These are phyloP conservation scores for Clitopilus passeckerianus DNA, from an alignment of 768 basidiomycete genomes.

Conservation along the genomic window DNA sequence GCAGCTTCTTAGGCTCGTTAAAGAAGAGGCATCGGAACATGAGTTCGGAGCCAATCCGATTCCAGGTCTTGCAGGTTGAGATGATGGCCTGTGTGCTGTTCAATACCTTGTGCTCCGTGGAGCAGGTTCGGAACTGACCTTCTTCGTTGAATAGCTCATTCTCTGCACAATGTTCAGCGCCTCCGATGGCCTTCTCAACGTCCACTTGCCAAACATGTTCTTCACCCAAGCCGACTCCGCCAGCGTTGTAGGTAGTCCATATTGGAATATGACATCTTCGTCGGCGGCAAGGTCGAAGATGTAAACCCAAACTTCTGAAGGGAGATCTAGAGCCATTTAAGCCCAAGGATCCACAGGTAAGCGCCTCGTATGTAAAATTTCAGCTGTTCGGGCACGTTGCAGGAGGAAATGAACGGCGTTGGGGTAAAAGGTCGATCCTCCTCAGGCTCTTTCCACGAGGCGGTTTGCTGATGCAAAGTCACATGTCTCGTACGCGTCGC, in stretches of 20 bases:
- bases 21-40: conserved; percentile 70
- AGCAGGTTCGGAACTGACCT: conserved; percentile 34
- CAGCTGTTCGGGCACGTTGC: neutral
- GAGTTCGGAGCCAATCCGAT: conserved; percentile 55
- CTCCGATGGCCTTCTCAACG: conserved; percentile 55
- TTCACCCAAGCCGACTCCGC: conserved; percentile 65
- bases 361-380: neutral
- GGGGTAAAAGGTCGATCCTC: neutral
- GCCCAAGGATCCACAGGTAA: neutral
- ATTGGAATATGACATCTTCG: conserved; percentile 63
- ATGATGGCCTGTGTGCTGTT: conserved; percentile 54
- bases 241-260: conserved; percentile 56
- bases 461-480: neutral
- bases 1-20: conserved; percentile 50
- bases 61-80: conserved; percentile 62
- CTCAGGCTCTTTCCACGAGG: neutral
- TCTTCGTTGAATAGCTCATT: conserved; percentile 61
- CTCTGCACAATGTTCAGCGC: conserved; percentile 53
- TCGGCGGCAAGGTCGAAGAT: conserved; percentile 71
- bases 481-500: neutral
- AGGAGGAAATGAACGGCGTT: neutral
- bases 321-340: conserved; percentile 31
- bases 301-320: conserved; percentile 64
- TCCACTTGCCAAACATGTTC: conserved; percentile 44
- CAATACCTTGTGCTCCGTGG: neutral